Base-by-base conservation (phyloP, 805 yeast genomes). In the Saturnispora ahearnii region DNA sequence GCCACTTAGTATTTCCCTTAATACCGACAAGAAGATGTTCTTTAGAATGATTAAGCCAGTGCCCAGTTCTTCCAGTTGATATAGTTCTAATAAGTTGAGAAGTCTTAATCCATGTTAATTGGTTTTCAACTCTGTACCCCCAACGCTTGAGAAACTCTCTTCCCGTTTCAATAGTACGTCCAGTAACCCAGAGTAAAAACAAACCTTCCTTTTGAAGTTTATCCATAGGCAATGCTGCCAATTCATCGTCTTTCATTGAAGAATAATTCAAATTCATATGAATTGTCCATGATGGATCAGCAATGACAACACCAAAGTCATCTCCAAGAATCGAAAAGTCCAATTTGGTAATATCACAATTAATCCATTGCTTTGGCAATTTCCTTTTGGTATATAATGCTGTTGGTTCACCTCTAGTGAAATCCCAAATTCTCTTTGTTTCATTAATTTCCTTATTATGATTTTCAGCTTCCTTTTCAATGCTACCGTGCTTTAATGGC, bases 231-330 rank as follows among this genome's bases (percentile, higher is more conserved):
- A 90, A 69, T 10, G 78, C 71, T 46, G 82, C 65, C 34, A 90
- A 69, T 57, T 87, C 96, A 2, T 78, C 74, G 61, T 87, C 95
- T 51, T 84, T 83, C 62, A 87, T 81, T 2, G 87, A 80, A 11
- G 87, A 86, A 62, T 84, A 82, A 4, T 88, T 88, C 34, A 69
- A 60, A 49, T 85, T 84, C 90, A 87, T 89, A 67, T 90, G 96
- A 55, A 90, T 90, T 55, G 88, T 90, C 98, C 98, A 90, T 7
- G 96, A 93, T 3, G 96, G 96, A 64, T 90, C 98, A 0, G 96
- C 91, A 49, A 91, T 78, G 11, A 90, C 80, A 3, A 82, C 88
- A 37, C 83, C 89, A 68, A 86, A 86, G 46, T 65, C 61, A 66
- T 84, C 81, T 2, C 97, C 96, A 50, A 90, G 65, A 6, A 78